Percentiles rank a stretch among this genome's conserved stretches.
phyloP scores from a whole-genome alignment of 495 filamentous ascomycete genomes.

The Rostrohypoxylon terebratum region DNA sequence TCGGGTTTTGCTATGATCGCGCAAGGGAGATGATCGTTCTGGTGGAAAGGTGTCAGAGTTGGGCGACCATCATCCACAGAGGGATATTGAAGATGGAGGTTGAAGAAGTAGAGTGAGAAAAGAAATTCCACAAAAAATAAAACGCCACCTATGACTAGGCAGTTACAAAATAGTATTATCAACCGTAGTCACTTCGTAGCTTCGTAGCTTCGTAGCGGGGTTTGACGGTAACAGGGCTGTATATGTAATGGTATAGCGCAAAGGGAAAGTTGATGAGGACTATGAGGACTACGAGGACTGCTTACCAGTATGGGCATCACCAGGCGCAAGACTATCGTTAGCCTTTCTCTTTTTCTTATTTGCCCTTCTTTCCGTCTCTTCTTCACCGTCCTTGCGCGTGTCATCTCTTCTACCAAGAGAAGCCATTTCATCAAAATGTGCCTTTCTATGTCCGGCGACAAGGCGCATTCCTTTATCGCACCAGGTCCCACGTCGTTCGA shows the following conservation, averaged over 20 bases:
- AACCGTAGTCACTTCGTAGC: not conserved
- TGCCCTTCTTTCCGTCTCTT: slow-evolving; percentile 63
- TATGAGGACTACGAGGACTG: slow-evolving; percentile 23
- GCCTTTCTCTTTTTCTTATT: slow-evolving; percentile 71
- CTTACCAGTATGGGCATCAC: slow-evolving; percentile 75
- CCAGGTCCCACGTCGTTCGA: slow-evolving; percentile 69
- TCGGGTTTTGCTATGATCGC: slow-evolving; percentile 58
- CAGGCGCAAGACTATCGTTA: slow-evolving; percentile 67
- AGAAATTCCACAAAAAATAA: slow-evolving; percentile 2
- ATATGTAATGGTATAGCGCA: not conserved
- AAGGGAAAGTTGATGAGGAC: not conserved
- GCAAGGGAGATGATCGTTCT: slow-evolving; percentile 62
- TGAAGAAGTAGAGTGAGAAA: not conserved
- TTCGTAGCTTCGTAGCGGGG: not conserved
- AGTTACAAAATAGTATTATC: not conserved
- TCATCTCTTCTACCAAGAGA: slow-evolving; percentile 58
- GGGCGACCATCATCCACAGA: not conserved
- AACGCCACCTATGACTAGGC: not conserved
- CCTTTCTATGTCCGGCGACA: slow-evolving; percentile 72
- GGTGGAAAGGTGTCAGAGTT: slow-evolving; percentile 26
- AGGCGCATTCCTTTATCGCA: slow-evolving; percentile 81
- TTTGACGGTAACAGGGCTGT: not conserved
- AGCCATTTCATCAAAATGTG: slow-evolving; percentile 62
- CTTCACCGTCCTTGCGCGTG: slow-evolving; percentile 54
- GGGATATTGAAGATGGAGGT: not conserved